Base-by-base conservation (phyloP, 2,329 filamentous ascomycete species). In the Epichloe bromicola region DNA sequence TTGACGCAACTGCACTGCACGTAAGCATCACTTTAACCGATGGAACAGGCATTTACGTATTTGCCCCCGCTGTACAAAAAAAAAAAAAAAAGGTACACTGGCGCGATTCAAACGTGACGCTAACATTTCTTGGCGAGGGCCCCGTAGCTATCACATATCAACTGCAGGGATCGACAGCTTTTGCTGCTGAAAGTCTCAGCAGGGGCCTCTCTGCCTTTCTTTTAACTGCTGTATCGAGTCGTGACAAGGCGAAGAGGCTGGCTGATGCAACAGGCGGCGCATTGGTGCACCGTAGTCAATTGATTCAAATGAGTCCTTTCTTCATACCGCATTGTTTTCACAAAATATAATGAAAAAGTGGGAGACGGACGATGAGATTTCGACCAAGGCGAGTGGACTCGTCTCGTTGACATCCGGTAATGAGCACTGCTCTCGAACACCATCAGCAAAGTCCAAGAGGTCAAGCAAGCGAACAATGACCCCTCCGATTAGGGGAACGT, bases 391-490 rank as follows among this genome's bases (percentile, higher is more conserved):
- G 34, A 62, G 76, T 55, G 74, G 76, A 57, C 72, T 73, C 56
- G 73, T 79, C 58, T 72, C 78, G 45, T 71, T 89, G 53, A 84
- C 88, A 33, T 83, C n/a, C 33, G 19, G 85, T 37, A 82, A 85
- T 56, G 85, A 23, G 7, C n/a, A 85, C 26, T 84, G 85, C 19
- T 87, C 86, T 60, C 76, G 83, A 59, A 84, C 83, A 7, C 80
- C 83, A 48, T 90, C 88, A 26, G 78, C 82, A 58, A 74, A 59
- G 41, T 79, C 76, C 19, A 76, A 67, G 54, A 71, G 77, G 47
- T 86, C 86, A 8, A 77, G 80, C 53, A 49, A 49, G 30, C 79
- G 83, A 50, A 85, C 84, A 26, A 71, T 75, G 39, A 87, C 86
- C 34, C 80, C 87, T 40, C 78, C 79, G 1, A 70, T 65, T 6